These are phyloP conservation scores for Fusarium circinatum DNA, from an alignment of 2,329 filamentous ascomycete species.

Conservation along the genomic window DNA sequence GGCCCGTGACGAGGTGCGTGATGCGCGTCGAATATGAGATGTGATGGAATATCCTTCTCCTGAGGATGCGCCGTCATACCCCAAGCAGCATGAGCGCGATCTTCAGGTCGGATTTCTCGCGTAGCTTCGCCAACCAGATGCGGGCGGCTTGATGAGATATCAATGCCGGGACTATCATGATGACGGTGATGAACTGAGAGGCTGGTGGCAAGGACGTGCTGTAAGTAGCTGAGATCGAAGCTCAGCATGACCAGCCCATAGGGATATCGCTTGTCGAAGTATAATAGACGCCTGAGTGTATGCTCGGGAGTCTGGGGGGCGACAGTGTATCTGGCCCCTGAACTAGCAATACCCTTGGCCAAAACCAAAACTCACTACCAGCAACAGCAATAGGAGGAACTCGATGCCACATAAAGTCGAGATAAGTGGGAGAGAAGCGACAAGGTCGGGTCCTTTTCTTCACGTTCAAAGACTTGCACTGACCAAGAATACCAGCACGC, in stretches of 20 bases:
- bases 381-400: background rate
- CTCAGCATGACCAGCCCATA: background rate
- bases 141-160: background rate
- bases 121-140: slow-evolving; percentile 36
- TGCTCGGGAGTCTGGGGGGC: background rate
- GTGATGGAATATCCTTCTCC: slow-evolving; percentile 7
- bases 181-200: background rate
- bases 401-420: slow-evolving; percentile 29
- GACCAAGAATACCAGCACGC: background rate
- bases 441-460: background rate
- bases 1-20: slow-evolving; percentile 28
- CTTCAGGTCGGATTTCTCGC: slow-evolving; percentile 27
- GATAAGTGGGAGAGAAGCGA: background rate
- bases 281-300: background rate
- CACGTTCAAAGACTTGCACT: background rate
- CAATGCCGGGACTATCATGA: slow-evolving; percentile 12
- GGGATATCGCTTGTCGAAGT: background rate
- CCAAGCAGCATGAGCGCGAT: slow-evolving; percentile 20
- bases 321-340: background rate
- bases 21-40: slow-evolving; percentile 23
- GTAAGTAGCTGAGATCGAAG: background rate
- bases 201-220: background rate
- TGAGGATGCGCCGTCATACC: slow-evolving; percentile 29
- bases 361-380: background rate
- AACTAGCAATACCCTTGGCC: background rate